Conservation (phyloP, 331 rosid species). For the Cydonia oblonga region DNA sequence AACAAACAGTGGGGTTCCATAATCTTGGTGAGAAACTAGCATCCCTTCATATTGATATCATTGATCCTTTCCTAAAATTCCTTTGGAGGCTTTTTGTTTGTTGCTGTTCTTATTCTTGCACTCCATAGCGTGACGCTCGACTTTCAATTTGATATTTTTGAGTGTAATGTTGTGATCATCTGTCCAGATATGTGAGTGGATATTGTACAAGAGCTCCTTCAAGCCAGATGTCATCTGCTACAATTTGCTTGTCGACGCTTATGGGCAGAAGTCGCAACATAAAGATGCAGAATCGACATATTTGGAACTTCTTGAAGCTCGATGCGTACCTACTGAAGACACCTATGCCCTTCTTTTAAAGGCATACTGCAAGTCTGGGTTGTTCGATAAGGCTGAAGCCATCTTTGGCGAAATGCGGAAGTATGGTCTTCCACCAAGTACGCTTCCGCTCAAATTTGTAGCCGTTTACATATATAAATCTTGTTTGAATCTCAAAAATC, state of each 20-base stretch:
- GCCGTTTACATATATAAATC: not conserved
- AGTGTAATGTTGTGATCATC: slow-evolving; percentile 4
- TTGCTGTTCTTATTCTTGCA: too few species aligned
- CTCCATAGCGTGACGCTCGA: too few species aligned
- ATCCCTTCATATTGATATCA: not conserved
- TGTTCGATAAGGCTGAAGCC: slow-evolving; percentile 71
- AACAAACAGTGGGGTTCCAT: slow-evolving; percentile 68
- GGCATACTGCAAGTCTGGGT: slow-evolving; percentile 71
- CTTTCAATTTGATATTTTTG: not conserved
- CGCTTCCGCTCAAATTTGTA: slow-evolving; percentile 14
- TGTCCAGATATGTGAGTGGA: slow-evolving; percentile 80
- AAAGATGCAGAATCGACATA: slow-evolving; percentile 72
- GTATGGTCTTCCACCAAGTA: slow-evolving; percentile 67
- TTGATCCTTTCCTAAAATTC: not conserved
- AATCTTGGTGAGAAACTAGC: slow-evolving; percentile 44
- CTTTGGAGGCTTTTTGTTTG: too few species aligned
- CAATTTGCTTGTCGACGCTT: slow-evolving; percentile 84
- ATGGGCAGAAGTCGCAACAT: slow-evolving; percentile 55
- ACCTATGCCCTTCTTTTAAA: slow-evolving; percentile 84
- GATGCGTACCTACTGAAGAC: slow-evolving; percentile 81
- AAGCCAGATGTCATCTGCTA: slow-evolving; percentile 79
- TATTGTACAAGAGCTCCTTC: slow-evolving; percentile 68
- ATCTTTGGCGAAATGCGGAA: slow-evolving; percentile 71
- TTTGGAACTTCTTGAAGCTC: slow-evolving; percentile 66
- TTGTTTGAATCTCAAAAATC: not conserved